Evolutionary conservation across 176 grass and related monocot species (phyloP).

Genomic region (Ensete ventricosum): DNA sequence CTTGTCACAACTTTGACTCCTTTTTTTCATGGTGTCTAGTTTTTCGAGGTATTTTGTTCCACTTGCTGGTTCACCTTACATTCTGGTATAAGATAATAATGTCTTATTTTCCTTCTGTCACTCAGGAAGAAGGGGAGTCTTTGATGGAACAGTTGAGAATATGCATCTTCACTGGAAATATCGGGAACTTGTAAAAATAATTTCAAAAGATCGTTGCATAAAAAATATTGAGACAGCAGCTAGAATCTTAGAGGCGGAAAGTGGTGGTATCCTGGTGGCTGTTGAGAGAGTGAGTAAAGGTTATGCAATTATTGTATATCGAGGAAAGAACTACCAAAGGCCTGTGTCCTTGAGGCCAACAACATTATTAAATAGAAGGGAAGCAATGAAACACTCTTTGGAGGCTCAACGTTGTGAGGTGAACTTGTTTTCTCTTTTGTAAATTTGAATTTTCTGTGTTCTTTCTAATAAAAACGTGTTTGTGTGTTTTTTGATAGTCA

Average conservation of each 20-base stretch:
- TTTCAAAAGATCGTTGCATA: slow-evolving; percentile 65
- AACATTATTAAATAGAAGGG: slow-evolving; percentile 60
- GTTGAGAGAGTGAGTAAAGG: slow-evolving; percentile 86
- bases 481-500: slow-evolving; percentile 40
- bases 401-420: slow-evolving; percentile 76
- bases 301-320: slow-evolving; percentile 83
- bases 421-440: slow-evolving; percentile 11
- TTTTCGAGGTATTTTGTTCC: neutral
- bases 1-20: too few relatives aligned
- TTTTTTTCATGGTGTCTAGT: neutral
- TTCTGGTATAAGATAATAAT: neutral
- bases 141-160: slow-evolving; percentile 91
- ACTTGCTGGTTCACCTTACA: neutral
- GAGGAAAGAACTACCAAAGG: slow-evolving; percentile 84
- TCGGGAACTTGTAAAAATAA: slow-evolving; percentile 80
- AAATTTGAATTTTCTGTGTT: slow-evolving; percentile 1
- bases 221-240: slow-evolving; percentile 56
- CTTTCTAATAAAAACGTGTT: neutral
- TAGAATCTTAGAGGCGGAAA: slow-evolving; percentile 63
- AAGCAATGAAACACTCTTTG: slow-evolving; percentile 68
- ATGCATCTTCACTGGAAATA: slow-evolving; percentile 99
- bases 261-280: slow-evolving; percentile 88
- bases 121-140: slow-evolving; percentile 84
- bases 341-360: slow-evolving; percentile 61
- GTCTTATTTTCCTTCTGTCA: slow-evolving; percentile 13